Percentiles rank a stretch among this genome's conserved stretches.
These are phyloP conservation scores for Piper betle DNA, from an alignment of 164 flowering plant genomes.

Conservation along the genomic window DNA sequence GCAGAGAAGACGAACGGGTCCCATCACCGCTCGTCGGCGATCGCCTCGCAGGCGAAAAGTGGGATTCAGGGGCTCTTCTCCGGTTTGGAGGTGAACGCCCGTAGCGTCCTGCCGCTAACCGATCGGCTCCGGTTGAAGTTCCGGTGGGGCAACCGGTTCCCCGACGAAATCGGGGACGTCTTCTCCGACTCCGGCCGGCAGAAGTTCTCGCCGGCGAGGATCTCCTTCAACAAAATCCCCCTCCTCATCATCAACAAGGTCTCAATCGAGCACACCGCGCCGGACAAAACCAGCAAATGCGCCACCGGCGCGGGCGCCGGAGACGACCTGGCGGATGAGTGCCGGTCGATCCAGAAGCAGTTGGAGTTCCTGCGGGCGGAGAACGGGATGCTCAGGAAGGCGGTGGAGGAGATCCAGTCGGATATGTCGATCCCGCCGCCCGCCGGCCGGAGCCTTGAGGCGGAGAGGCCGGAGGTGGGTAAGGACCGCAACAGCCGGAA, in stretches of 20 bases:
- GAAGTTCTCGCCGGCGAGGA: conserved; percentile 17
- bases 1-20: conserved; percentile 5
- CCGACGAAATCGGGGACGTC: conserved; percentile 19
- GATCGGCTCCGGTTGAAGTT: conserved; percentile 29
- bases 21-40: not conserved
- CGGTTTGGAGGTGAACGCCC: conserved; percentile 43
- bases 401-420: conserved; percentile 38
- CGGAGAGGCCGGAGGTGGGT: conserved; percentile 4
- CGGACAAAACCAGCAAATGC: conserved; percentile 7
- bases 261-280: conserved; percentile 51
- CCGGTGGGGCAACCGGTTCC: conserved; percentile 54
- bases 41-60: not conserved
- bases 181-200: conserved; percentile 2
- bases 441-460: conserved; percentile 7
- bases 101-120: conserved; percentile 39
- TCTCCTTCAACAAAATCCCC: conserved; percentile 33
- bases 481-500: conserved; percentile 3
- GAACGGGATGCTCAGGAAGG: conserved; percentile 34
- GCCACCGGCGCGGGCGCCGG: not conserved
- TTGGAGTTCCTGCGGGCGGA: conserved; percentile 37
- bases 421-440: conserved; percentile 10
- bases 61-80: conserved; percentile 16
- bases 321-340: conserved; percentile 26
- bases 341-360: conserved; percentile 28
- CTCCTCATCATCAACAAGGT: conserved; percentile 52